Base-by-base conservation (phyloP, 805 yeast species). In the Sugiyamaella chiloensis region DNA sequence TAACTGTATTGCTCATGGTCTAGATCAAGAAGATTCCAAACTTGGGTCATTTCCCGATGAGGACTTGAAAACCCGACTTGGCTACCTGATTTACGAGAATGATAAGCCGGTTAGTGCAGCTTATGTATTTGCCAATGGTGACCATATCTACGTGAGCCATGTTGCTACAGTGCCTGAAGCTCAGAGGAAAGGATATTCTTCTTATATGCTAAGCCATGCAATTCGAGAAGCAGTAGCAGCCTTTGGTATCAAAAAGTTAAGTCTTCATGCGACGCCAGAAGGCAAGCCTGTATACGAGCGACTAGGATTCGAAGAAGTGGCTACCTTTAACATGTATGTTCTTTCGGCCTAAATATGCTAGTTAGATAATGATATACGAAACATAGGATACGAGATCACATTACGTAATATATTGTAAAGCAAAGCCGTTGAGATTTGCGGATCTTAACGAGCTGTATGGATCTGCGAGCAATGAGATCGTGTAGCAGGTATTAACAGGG, bases 101-200 rank as follows among this genome's bases (percentile, higher is more conserved):
- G 37, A 34, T 8, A 34, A 34, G 21, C 37, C 37, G 19, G 37
- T 34, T 21, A n/a, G 20, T 12, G 9, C 37, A 4, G 37, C 20
- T 4, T 34, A 34, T 16, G 11, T 12, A 12, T 19, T 16, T 16
- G 37, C 14, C 14, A 34, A 19, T 21, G 11, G 12, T 5, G 37
- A 21, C 16, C 9, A 16, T 19, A 34, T 34, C 14, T 34, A 5
- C 19, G 37, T 34, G 21, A 34, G 37, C 20, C 37, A 34, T 34
- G 37, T 34, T 19, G 37, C 37, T 4, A 34, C 37, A 12, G 19
- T 34, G 16, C 37, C 37, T 34, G 37, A 34, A 12, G 37, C 37
- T 14, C 37, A 34, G 37, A 14, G 20, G 12, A 34, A 34, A 7
- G 37, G 37, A 5, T 34, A 34, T 16, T 14, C 37, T 16, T 14